These are phyloP conservation scores for Lecanicillium sp. DNA, from an alignment of 2,329 filamentous ascomycete species.

Conservation along the genomic window DNA sequence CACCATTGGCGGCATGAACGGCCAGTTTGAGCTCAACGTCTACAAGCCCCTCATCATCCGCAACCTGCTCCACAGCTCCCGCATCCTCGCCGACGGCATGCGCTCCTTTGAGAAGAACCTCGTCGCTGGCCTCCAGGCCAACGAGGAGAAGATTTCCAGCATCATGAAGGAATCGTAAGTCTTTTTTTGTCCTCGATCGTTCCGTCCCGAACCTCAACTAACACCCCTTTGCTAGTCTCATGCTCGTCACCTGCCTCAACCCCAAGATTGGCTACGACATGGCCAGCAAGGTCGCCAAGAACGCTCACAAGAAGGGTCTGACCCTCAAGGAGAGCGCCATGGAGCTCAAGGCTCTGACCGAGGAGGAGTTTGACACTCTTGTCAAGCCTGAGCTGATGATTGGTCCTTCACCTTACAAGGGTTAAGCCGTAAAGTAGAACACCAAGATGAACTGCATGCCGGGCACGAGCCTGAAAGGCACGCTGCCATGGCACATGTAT, in stretches of 20 bases:
- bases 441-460: no score
- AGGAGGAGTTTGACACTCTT: conserved; percentile 82
- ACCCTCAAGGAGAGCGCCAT: conserved; percentile 91
- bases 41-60: conserved; percentile 97
- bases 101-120: conserved; percentile 91
- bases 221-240: conserved; percentile 54
- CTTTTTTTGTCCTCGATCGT: conserved; percentile 6
- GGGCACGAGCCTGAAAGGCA: no score
- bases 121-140: conserved; percentile 78
- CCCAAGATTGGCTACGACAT: conserved; percentile 96
- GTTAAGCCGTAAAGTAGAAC: no score
- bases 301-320: conserved; percentile 95
- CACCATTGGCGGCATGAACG: conserved; percentile 92
- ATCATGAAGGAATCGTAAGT: conserved; percentile 91
- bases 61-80: conserved; percentile 87
- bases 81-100: conserved; percentile 88
- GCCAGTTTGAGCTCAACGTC: conserved; percentile 97
- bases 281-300: conserved; percentile 95
- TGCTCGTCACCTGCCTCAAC: conserved; percentile 97
- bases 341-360: conserved; percentile 82
- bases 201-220: conserved; percentile 9
- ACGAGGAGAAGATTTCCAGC: conserved; percentile 83
- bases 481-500: no score
- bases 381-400: conserved; percentile 96
- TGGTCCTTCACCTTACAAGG: conserved; percentile 62